Evolutionary conservation across 228 moss, liverwort and hornwort genomes (phyloP).

Genomic region (Sphagnum fallax): DNA sequence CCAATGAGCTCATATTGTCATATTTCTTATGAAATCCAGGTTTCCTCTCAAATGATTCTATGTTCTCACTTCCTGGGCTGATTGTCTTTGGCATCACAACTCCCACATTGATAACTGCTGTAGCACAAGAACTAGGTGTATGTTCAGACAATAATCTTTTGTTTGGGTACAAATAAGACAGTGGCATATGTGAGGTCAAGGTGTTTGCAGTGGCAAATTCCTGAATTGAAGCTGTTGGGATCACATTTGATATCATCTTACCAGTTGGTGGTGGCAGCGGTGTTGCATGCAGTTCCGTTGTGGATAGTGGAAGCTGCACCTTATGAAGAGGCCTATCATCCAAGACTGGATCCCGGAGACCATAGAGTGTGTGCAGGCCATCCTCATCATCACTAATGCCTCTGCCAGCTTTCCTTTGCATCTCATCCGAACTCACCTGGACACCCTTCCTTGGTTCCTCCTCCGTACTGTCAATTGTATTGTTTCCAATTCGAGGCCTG

Average conservation of each 20-base stretch:
- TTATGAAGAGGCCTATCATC: conserved; percentile 12
- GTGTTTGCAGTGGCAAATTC: conserved; percentile 16
- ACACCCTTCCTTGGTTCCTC: conserved; percentile 1
- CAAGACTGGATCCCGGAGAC: conserved; percentile 17
- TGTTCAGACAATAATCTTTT: conserved; percentile 19
- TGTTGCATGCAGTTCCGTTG: conserved; percentile 19
- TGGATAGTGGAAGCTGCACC: conserved; percentile 15
- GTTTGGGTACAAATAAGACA: conserved; percentile 11
- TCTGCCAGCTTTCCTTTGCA: neutral
- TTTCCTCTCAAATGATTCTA: conserved; percentile 11
- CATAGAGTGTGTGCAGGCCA: conserved; percentile 8
- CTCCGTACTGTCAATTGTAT: conserved; percentile 34
- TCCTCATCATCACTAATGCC: conserved; percentile 9
- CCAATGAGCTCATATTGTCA: conserved; percentile 14
- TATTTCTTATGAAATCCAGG: conserved; percentile 16
- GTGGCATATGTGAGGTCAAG: conserved; percentile 4
- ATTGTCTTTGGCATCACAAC: conserved; percentile 6
- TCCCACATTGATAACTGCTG: conserved; percentile 17
- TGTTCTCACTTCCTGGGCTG: conserved; percentile 2
- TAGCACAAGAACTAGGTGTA: conserved; percentile 13
- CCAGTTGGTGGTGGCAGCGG: neutral
- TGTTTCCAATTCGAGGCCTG: conserved; percentile 41
- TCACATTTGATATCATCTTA: conserved; percentile 19
- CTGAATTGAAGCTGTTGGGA: conserved; percentile 21
- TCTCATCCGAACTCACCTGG: conserved; percentile 7